Evolutionary conservation across 805 yeast species (phyloP).

Genomic region (Lachancea sp.): DNA sequence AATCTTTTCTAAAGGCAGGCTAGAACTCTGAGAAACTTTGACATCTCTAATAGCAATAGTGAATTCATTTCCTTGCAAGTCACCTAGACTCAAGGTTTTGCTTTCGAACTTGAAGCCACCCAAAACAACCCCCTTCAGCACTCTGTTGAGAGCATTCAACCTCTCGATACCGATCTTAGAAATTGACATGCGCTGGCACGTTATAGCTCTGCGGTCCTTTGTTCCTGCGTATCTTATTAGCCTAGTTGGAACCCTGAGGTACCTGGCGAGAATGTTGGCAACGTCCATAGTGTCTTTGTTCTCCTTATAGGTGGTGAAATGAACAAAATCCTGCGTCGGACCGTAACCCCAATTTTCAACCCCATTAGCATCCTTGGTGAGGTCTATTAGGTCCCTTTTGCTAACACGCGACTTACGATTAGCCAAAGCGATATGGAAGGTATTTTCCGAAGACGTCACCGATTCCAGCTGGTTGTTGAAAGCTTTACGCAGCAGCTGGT

Average conservation of each 20-base stretch:
- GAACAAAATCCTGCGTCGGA: conserved; percentile 58
- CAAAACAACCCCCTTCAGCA: conserved; percentile 66
- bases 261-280: conserved; percentile 63
- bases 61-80: conserved; percentile 83
- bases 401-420: conserved; percentile 37
- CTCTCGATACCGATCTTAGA: conserved; percentile 67
- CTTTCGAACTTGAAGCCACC: conserved; percentile 74
- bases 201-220: conserved; percentile 92
- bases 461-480: conserved; percentile 75
- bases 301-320: conserved; percentile 81
- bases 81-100: conserved; percentile 65
- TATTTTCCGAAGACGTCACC: conserved; percentile 61
- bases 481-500: conserved; percentile 65
- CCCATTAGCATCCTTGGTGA: conserved; percentile 40
- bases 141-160: conserved; percentile 66
- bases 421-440: conserved; percentile 55
- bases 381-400: conserved; percentile 35
- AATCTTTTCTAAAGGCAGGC: conserved; percentile 37
- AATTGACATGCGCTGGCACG: conserved; percentile 75
- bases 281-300: conserved; percentile 98
- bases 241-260: conserved; percentile 68
- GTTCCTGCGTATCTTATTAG: conserved; percentile 85
- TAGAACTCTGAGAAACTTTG: conserved; percentile 29
- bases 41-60: conserved; percentile 78
- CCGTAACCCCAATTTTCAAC: conserved; percentile 70